Base-by-base conservation (phyloP, 176 grass and related monocot species). In the Phoenix roebelenii region DNA sequence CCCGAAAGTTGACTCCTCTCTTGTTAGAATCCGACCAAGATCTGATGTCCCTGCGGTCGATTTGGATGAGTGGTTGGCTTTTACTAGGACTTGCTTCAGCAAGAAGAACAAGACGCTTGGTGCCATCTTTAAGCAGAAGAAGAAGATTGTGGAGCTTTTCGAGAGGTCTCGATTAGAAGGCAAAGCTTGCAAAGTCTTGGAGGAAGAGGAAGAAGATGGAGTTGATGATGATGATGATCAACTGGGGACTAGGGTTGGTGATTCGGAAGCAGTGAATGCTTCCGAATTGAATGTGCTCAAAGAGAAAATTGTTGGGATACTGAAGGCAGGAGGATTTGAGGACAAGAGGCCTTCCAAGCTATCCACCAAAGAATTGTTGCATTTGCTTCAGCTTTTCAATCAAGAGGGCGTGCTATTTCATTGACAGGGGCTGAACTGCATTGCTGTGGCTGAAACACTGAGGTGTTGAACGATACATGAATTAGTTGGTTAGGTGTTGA, bases 101-200 rank as follows among this genome's bases (percentile, higher is more conserved):
- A 88, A 90, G 80, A 95, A 90, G 80, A 90, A 95, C 54, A 90
- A 87, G 74, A 95, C 83, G 18, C 80, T 90, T 18, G 91, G 86
- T 25, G 91, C 91, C 39, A 95, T 87, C 62, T 95, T 87, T 56
- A 95, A 95, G 71, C 77, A 90, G 77, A 95, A 90, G 83, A 90
- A 77, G 83, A 90, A 79, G 72, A 55, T 90, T 51, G 30, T 61
- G 10, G 80, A 87, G 67, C 60, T 95, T 22, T 63, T 79, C 23
- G 16, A 52, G 4, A 72, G 64, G 52, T 84, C 86, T 16, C 66
- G 1, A 17, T 55, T 55, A 32, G 48, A 29, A 19, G 51, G 60
- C 12, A 51, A 22, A 70, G 22, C 28, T 35, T 19, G 35, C 50
- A 64, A 16, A 10, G 4, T 4, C 56, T 25, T 15, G 7, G 39